Conservation (phyloP, 1,284 basidiomycete species). For the Kalmanozyma brasiliensis region DNA sequence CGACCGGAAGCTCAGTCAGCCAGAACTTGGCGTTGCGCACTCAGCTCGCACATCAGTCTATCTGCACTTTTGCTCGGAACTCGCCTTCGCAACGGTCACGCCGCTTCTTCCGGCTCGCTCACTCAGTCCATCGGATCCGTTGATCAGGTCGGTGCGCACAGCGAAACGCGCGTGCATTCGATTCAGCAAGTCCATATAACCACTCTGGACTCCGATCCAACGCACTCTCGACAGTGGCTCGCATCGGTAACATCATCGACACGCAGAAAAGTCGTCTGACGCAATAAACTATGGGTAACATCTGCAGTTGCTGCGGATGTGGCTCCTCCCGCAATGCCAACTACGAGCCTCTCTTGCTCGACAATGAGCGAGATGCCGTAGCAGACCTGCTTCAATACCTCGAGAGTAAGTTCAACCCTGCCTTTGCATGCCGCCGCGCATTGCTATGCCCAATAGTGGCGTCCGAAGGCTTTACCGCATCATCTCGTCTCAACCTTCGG, state of each 20-base stretch:
- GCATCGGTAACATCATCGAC: background rate
- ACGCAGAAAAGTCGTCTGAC: conserved; percentile 3
- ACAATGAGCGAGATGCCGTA: conserved; percentile 98
- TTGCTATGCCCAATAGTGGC: too few species aligned
- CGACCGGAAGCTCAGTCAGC: conserved; percentile 5
- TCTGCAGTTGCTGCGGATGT: conserved; percentile 61
- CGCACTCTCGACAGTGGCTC: background rate
- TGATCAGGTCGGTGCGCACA: too few species aligned
- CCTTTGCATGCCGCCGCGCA: background rate
- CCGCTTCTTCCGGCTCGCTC: too few species aligned
- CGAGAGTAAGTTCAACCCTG: conserved; percentile 83
- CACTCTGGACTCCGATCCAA: too few species aligned
- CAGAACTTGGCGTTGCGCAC: too few species aligned
- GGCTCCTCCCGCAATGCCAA: conserved; percentile 43
- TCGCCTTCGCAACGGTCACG: too few species aligned
- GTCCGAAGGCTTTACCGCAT: too few species aligned
- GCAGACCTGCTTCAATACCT: conserved; percentile 97
- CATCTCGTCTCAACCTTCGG: too few species aligned
- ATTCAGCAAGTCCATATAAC: too few species aligned
- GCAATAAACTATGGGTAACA: conserved; percentile 56
- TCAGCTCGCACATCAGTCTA: conserved; percentile 1
- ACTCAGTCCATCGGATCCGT: too few species aligned
- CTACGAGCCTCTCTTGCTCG: conserved; percentile 87
- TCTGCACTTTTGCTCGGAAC: too few species aligned
- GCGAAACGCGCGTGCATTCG: too few species aligned